Evolutionary conservation across 768 basidiomycete species (phyloP).

Genomic region (Suillus luteus): DNA sequence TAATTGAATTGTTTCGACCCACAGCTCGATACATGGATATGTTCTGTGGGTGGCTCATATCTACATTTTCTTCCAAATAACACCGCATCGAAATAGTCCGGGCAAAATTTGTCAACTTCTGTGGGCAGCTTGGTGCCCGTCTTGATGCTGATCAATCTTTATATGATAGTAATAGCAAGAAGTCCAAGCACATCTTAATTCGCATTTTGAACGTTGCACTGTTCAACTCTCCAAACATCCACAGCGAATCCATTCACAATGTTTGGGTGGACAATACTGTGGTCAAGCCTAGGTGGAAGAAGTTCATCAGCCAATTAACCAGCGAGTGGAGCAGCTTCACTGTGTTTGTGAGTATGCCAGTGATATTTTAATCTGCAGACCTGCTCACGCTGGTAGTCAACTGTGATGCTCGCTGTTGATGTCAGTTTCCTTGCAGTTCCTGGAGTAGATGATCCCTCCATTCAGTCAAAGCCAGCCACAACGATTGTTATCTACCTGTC

Average conservation of each 20-base stretch:
- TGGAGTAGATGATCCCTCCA: constrained; percentile 30
- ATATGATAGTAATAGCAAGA: constrained; percentile 9
- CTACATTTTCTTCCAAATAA: not conserved
- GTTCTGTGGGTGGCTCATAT: constrained; percentile 8
- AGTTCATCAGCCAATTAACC: constrained; percentile 42
- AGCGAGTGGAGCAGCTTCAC: constrained; percentile 51
- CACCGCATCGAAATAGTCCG: constrained; percentile 19
- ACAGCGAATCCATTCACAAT: constrained; percentile 41
- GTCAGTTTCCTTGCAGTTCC: constrained; percentile 56
- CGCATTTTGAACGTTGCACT: constrained; percentile 28
- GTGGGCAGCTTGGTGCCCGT: constrained; percentile 41
- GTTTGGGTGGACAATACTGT: constrained; percentile 49
- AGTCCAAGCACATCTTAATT: not conserved
- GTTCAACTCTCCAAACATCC: constrained; percentile 48
- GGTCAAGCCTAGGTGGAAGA: constrained; percentile 39
- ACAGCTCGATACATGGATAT: constrained; percentile 13
- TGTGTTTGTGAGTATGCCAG: constrained; percentile 41
- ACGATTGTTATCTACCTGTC: constrained; percentile 43
- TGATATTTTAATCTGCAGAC: not conserved
- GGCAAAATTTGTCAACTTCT: constrained; percentile 36
- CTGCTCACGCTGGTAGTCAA: constrained; percentile 35
- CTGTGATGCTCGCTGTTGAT: constrained; percentile 54
- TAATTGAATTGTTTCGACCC: not conserved
- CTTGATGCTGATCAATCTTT: constrained; percentile 32
- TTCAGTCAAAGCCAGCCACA: constrained; percentile 19